These are phyloP conservation scores for Fragilariopsis cylindrus DNA, from an alignment of 108 stramenopile genomes.

Conservation along the genomic window DNA sequence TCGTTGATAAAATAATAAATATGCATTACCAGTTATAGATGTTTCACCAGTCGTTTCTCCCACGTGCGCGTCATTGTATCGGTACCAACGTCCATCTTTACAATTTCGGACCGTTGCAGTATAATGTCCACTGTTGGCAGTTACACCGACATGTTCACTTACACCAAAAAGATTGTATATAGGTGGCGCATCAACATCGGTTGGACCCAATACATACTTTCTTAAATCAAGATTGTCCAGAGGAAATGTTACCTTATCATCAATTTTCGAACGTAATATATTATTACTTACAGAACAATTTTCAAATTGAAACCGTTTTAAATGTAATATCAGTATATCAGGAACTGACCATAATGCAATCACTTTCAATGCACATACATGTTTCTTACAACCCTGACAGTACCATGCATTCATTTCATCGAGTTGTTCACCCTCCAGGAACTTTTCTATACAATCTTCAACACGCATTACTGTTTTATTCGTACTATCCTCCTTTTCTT, in stretches of 20 bases:
- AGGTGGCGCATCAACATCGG: constrained; percentile 73
- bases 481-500: constrained; percentile 30
- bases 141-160: constrained; percentile 75
- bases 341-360: constrained; percentile 84
- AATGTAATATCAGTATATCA: constrained; percentile 74
- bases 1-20: constrained; percentile 80
- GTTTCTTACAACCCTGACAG: constrained; percentile 74
- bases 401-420: constrained; percentile 88
- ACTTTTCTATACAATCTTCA: constrained; percentile 77
- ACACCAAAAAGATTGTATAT: constrained; percentile 83
- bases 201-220: constrained; percentile 67
- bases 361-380: constrained; percentile 83
- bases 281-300: constrained; percentile 56
- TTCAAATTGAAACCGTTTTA: constrained; percentile 83
- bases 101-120: constrained; percentile 85
- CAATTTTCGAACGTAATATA: constrained; percentile 73
- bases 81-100: constrained; percentile 77
- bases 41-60: constrained; percentile 74
- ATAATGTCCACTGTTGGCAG: constrained; percentile 85
- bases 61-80: constrained; percentile 81
- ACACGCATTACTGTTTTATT: constrained; percentile 39
- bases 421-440: constrained; percentile 79
- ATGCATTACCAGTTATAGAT: constrained; percentile 77
- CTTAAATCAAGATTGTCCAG: constrained; percentile 70
- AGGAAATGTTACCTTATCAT: constrained; percentile 73